Evolutionary conservation across 768 basidiomycete species (phyloP).

Genomic region (Kwoniella sp.): DNA sequence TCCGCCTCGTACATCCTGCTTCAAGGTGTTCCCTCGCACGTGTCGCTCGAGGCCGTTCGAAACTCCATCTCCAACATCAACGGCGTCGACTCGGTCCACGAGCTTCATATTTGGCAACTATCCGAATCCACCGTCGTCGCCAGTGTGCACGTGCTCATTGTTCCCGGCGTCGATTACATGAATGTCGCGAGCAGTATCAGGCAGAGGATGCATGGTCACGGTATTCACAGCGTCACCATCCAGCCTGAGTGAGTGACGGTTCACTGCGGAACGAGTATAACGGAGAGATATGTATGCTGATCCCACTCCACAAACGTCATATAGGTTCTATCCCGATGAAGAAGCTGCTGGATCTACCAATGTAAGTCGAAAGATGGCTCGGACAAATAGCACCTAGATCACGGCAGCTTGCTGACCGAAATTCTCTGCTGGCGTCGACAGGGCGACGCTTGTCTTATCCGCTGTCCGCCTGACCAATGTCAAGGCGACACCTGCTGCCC

Average conservation of each 20-base stretch:
- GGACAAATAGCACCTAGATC: neutral
- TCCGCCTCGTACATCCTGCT: constrained; percentile 92
- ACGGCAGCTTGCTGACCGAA: neutral
- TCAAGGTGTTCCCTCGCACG: constrained; percentile 86
- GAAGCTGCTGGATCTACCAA: constrained; percentile 13
- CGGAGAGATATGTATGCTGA: neutral
- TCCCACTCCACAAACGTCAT: neutral
- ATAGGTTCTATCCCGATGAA: constrained; percentile 17
- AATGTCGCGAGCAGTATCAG: constrained; percentile 80
- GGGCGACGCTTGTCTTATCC: constrained; percentile 52
- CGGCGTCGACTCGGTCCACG: constrained; percentile 83
- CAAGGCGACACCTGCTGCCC: constrained; percentile 55
- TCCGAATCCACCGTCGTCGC: constrained; percentile 94
- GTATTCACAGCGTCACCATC: constrained; percentile 92
- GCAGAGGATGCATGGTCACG: constrained; percentile 79
- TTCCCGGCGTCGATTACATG: constrained; percentile 85
- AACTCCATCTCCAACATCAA: constrained; percentile 76
- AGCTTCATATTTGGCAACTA: constrained; percentile 93
- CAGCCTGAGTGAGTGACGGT: constrained; percentile 73
- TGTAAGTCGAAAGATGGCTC: constrained; percentile 4
- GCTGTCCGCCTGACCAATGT: constrained; percentile 54
- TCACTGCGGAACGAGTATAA: constrained; percentile 9
- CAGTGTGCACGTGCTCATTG: constrained; percentile 89
- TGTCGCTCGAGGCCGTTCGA: constrained; percentile 87
- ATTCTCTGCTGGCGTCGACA: neutral